These are phyloP conservation scores for Nemania abortiva DNA, from an alignment of 2,329 filamentous ascomycete genomes.

Conservation along the genomic window DNA sequence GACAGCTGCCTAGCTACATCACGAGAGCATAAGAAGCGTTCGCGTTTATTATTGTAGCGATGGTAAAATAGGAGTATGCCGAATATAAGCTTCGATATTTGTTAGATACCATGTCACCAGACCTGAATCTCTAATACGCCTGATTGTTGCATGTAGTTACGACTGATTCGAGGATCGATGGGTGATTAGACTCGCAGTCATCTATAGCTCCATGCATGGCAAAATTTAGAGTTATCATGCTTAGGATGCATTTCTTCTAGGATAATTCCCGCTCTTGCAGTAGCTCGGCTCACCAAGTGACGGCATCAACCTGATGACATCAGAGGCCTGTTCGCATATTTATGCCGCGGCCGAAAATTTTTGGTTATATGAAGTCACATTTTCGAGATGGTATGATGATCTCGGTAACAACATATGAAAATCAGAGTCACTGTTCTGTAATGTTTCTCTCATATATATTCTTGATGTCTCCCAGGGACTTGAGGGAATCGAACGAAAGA, in stretches of 20 bases:
- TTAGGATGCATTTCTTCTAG: not conserved
- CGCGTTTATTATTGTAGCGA: not conserved
- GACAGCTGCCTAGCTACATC: not conserved
- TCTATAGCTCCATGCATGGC: not conserved
- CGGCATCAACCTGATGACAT: constrained; percentile 9
- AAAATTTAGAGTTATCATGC: not conserved
- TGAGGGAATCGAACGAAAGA: not conserved
- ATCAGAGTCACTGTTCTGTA: constrained; percentile 10
- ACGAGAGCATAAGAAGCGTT: not conserved
- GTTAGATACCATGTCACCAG: no score
- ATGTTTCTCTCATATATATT: not conserved
- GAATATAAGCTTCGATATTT: no score
- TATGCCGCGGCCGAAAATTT: not conserved
- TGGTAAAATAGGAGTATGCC: no score
- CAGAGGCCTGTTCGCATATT: constrained; percentile 1
- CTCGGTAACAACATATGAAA: not conserved
- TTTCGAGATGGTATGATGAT: not conserved
- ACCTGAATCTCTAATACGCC: not conserved
- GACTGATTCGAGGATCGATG: not conserved
- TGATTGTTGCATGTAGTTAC: not conserved
- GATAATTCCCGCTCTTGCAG: constrained; percentile 4
- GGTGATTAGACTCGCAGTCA: not conserved
- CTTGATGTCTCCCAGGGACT: not conserved
- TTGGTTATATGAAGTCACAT: not conserved
- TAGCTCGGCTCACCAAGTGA: constrained; percentile 9